Percentiles rank a stretch among this genome's conserved stretches.
phyloP scores from a whole-genome alignment of 805 yeast species.

The Komagataella mondaviorum region DNA sequence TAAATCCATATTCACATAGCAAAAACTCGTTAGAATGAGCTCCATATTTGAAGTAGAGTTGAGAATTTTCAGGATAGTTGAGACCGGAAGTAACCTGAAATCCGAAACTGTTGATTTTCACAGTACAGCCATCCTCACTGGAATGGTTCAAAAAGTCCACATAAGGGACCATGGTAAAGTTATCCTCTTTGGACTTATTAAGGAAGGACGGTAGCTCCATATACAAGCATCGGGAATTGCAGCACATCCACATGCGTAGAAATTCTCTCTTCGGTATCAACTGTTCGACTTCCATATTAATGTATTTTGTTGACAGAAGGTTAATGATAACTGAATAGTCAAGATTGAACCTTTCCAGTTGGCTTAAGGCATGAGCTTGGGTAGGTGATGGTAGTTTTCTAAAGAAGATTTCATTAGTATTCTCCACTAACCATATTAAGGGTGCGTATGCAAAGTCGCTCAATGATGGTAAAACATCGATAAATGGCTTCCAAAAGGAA shows the following conservation, averaged over 20 bases:
- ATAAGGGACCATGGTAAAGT: conserved; percentile 83
- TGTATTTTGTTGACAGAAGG: conserved; percentile 8
- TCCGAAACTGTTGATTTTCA: conserved; percentile 29
- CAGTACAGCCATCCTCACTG: conserved; percentile 35
- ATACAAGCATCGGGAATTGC: conserved; percentile 85
- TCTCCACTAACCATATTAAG: conserved; percentile 38
- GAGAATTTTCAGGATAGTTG: conserved; percentile 27
- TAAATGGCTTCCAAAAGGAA: conserved; percentile 60
- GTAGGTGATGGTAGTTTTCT: conserved; percentile 31
- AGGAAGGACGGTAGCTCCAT: conserved; percentile 41
- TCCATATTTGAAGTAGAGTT: conserved; percentile 69
- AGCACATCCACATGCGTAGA: conserved; percentile 72
- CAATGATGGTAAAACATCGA: conserved; percentile 46
- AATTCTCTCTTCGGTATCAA: conserved; percentile 18
- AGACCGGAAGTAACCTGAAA: conserved; percentile 35
- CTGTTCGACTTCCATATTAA: neutral
- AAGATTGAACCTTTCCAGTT: conserved; percentile 23
- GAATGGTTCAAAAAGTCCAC: conserved; percentile 81
- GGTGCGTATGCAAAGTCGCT: conserved; percentile 47
- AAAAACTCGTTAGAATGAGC: conserved; percentile 79
- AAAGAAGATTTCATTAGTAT: conserved; percentile 15
- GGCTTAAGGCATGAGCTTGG: conserved; percentile 22
- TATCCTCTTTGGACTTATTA: conserved; percentile 36
- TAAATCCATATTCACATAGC: conserved; percentile 81
- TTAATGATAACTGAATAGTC: conserved; percentile 29